Evolutionary conservation across 495 filamentous ascomycete genomes (phyloP), one percentile per base, ranked within the genome.

Genomic region (Cladorrhinum samala): DNA sequence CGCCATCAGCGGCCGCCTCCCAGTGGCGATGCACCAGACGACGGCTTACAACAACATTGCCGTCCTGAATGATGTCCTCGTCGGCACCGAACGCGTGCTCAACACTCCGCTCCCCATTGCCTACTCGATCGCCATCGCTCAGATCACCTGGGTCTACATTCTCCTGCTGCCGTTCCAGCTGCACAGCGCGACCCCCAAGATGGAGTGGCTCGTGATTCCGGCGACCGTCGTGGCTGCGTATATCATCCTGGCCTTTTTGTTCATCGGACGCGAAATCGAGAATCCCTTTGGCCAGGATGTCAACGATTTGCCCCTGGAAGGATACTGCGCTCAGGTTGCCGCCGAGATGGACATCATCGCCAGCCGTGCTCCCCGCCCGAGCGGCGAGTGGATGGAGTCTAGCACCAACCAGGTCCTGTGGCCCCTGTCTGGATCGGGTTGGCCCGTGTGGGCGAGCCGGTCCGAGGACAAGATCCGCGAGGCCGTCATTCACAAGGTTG

Each of bases 101-200:
- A 88, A 84, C 65, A 95, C 89, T 2, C 90, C 90, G 2, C 74
- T 94, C 5, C 90, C 89, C 14, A 78, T 88, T 49, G 89, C 88
- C 18, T 95, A 95, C 75, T 79, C 78, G 45, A 95, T 95, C 61
- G 82, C 87, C 47, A 91, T 94, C 56, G 77, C 83, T 18, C 90
- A 94, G 59, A 92, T 94, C 59, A 86, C 89, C 30, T 91, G 88
- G 86, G 77, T 92, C 44, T 95, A 94, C 68, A 82, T 94, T 41
- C 66, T 91, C 23, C 69, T 89, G 2, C 80, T 95, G 2, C 90
- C 90, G 5, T 94, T 94, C 80, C 90, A 95, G 62, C 79, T 95
- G 8, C 82, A 77, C n/a, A 33, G n/a, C 57, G 54, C 65, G 1
- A 57, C 67, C 2, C 75, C 92, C 0, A 61, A n/a, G 13, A 4